Evolutionary conservation across 441 rosid genomes (phyloP).

Genomic region (Geranium incanum): DNA sequence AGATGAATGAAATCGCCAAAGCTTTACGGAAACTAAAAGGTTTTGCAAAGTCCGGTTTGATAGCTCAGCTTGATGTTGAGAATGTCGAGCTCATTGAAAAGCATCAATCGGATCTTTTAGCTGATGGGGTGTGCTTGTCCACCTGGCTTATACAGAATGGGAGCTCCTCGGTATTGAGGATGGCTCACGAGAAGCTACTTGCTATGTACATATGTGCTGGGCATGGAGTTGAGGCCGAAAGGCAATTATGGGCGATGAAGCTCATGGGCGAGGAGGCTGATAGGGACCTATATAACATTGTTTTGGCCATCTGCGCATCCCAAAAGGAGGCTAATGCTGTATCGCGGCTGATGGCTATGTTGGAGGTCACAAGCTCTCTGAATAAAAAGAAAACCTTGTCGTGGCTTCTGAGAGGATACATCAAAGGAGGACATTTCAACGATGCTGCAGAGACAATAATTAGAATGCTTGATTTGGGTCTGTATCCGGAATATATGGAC

Average conservation of each 20-base stretch:
- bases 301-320: constrained; percentile 81
- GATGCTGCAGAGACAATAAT: constrained; percentile 63
- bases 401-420: constrained; percentile 78
- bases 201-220: constrained; percentile 84
- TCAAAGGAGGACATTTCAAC: constrained; percentile 70
- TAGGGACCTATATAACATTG: constrained; percentile 63
- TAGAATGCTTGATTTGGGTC: constrained; percentile 66
- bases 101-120: constrained; percentile 59
- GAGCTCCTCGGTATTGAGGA: constrained; percentile 43
- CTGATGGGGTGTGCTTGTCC: constrained; percentile 52
- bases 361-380: constrained; percentile 38
- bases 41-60: constrained; percentile 46
- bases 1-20: constrained; percentile 67
- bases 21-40: constrained; percentile 61
- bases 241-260: constrained; percentile 85
- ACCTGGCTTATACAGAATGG: constrained; percentile 66
- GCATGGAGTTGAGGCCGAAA: constrained; percentile 71
- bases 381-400: constrained; percentile 59
- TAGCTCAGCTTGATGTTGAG: constrained; percentile 49
- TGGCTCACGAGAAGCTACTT: constrained; percentile 72
- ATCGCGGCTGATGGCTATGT: constrained; percentile 50
- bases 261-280: constrained; percentile 77
- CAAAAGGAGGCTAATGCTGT: constrained; percentile 52
- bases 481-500: constrained; percentile 70
- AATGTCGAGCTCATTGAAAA: constrained; percentile 46